Evolutionary conservation across 2,329 filamentous ascomycete species (phyloP).

Genomic region (Rhynchosporium graminicola): DNA sequence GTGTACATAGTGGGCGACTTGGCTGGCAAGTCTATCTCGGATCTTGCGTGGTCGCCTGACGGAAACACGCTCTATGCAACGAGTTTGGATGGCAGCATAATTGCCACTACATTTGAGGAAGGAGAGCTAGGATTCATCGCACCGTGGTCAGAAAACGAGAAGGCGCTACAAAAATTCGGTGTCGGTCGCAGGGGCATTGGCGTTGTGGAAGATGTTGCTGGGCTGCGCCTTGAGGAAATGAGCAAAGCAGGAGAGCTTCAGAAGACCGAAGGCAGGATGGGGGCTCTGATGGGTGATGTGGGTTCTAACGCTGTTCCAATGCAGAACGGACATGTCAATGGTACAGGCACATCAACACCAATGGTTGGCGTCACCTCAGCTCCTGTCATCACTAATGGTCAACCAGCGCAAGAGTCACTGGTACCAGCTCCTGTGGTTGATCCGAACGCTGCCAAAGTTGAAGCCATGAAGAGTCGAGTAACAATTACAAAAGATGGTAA

Average conservation of each 20-base stretch:
- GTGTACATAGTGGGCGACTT: slow-evolving; percentile 89
- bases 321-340: slow-evolving; percentile 35
- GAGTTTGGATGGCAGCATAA: slow-evolving; percentile 85
- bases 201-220: slow-evolving; percentile 89
- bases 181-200: slow-evolving; percentile 84
- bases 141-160: slow-evolving; percentile 84
- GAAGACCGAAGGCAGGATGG: slow-evolving; percentile 93
- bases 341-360: slow-evolving; percentile 32
- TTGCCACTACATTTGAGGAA: slow-evolving; percentile 77
- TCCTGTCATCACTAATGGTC: slow-evolving; percentile 33
- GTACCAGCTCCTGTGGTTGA: slow-evolving; percentile 46
- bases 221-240: slow-evolving; percentile 81
- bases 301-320: slow-evolving; percentile 41
- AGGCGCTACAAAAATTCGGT: slow-evolving; percentile 89
- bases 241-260: slow-evolving; percentile 90
- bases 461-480: slow-evolving; percentile 82
- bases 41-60: slow-evolving; percentile 91
- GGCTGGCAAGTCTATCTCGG: slow-evolving; percentile 87
- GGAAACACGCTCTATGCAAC: slow-evolving; percentile 84
- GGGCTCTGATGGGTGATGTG: slow-evolving; percentile 92
- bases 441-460: slow-evolving; percentile 58
- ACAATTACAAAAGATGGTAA: slow-evolving; percentile 96
- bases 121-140: slow-evolving; percentile 91
- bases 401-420: slow-evolving; percentile 39
- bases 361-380: slow-evolving; percentile 30